Conservation (phyloP, 257 asterid species). For the Przewalskia tangutica region DNA sequence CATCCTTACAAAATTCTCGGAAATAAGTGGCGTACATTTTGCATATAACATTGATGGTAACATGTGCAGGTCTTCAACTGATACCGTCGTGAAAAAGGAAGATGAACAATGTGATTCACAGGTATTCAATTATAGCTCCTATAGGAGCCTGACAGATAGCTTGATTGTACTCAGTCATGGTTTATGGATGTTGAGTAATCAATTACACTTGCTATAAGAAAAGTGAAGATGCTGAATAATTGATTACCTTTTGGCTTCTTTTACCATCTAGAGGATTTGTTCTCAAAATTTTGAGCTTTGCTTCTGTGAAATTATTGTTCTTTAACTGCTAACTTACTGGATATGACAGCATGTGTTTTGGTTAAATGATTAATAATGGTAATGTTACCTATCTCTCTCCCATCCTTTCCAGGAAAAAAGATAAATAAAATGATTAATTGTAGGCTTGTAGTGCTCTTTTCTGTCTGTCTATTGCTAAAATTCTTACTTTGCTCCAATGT, state of each 20-base stretch:
- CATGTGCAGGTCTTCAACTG: conserved; percentile 25
- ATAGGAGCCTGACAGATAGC: not conserved
- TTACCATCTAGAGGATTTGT: not conserved
- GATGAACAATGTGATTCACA: conserved; percentile 17
- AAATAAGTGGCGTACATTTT: not conserved
- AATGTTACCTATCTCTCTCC: not conserved
- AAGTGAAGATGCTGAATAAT: not conserved
- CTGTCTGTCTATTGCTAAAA: too few species aligned
- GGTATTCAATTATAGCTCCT: conserved; percentile 14
- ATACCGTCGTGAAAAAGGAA: conserved; percentile 10
- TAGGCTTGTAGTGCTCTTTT: too few species aligned
- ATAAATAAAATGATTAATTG: not conserved
- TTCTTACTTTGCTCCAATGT: too few species aligned
- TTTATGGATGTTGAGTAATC: not conserved
- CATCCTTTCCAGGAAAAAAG: not conserved
- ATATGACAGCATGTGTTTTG: not conserved
- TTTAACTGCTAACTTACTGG: not conserved
- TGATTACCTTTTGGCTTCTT: not conserved
- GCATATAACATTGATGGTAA: not conserved
- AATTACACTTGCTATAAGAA: not conserved
- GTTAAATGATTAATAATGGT: not conserved
- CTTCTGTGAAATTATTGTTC: not conserved
- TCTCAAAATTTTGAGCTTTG: not conserved
- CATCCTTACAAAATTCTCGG: not conserved
- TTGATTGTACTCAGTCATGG: not conserved